A percentile compares a stretch with the other conserved stretches of the same genome.
phyloP scores from a whole-genome alignment of 495 filamentous ascomycete genomes.

The Aspergillus hancockii region DNA sequence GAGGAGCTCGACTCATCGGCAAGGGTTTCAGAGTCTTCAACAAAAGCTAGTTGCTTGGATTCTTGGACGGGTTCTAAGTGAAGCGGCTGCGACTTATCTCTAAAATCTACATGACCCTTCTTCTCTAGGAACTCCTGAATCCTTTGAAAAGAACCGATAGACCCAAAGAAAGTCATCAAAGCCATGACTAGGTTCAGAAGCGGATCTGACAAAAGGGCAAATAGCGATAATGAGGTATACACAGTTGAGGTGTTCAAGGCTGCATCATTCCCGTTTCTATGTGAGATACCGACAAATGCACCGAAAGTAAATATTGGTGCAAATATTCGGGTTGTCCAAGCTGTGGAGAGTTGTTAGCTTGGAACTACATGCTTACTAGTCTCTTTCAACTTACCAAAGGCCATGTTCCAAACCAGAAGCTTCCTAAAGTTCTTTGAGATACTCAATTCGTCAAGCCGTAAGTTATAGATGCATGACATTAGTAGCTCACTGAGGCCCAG shows the following conservation, averaged over 20 bases:
- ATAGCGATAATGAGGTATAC: conserved; percentile 63
- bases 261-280: conserved; percentile 42
- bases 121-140: conserved; percentile 60
- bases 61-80: conserved; percentile 25
- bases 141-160: conserved; percentile 57
- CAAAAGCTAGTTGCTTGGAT: conserved; percentile 24
- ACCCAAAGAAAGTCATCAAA: conserved; percentile 53
- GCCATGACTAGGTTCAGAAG: conserved; percentile 57
- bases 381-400: conserved; percentile 35
- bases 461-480: conserved; percentile 43
- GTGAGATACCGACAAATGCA: conserved; percentile 51
- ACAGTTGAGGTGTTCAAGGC: conserved; percentile 51
- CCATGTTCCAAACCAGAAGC: conserved; percentile 56
- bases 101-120: conserved; percentile 36
- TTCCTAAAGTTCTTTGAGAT: conserved; percentile 58
- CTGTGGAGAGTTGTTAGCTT: conserved; percentile 22
- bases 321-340: conserved; percentile 52
- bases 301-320: conserved; percentile 55
- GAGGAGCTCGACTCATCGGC: conserved; percentile 29
- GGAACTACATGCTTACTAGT: background rate
- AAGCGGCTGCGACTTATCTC: conserved; percentile 23
- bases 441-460: conserved; percentile 58
- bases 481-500: conserved; percentile 49
- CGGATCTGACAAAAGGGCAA: conserved; percentile 59
- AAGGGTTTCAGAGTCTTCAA: conserved; percentile 21